Evolutionary conservation across 129 eudicot species (phyloP).

Genomic region (Solidago caesia): DNA sequence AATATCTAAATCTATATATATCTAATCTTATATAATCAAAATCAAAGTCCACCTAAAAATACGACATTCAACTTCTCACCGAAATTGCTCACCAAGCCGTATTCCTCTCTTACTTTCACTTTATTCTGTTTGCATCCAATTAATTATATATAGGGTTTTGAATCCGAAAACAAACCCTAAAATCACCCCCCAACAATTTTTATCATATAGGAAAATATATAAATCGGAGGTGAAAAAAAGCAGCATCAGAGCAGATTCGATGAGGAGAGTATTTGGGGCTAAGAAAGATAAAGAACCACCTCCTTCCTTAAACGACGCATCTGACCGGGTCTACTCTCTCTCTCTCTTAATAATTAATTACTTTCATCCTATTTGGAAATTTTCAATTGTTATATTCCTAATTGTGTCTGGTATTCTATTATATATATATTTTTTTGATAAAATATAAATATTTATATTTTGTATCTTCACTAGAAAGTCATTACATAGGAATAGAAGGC

Average conservation of each 20-base stretch:
- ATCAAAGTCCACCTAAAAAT: constrained; percentile 1
- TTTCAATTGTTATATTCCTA: neutral
- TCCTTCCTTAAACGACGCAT: constrained; percentile 68
- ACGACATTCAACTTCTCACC: constrained; percentile 5
- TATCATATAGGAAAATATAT: too few species aligned
- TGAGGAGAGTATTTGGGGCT: constrained; percentile 88
- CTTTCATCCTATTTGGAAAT: constrained; percentile 14
- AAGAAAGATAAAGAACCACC: constrained; percentile 91
- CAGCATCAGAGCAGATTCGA: constrained; percentile 15
- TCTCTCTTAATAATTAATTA: neutral
- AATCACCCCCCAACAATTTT: neutral
- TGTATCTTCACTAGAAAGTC: too few species aligned
- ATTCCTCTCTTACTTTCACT: constrained; percentile 19
- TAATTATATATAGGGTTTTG: neutral
- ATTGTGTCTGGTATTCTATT: neutral
- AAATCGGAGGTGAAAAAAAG: neutral
- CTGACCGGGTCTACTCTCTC: constrained; percentile 56
- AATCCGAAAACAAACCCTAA: constrained; percentile 13
- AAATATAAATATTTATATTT: too few species aligned
- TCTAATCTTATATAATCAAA: constrained; percentile 1
- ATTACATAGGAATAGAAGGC: too few species aligned
- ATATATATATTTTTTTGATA: too few species aligned
- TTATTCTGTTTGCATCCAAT: constrained; percentile 6
- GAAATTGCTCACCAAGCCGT: constrained; percentile 12
- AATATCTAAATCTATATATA: constrained; percentile 2